Evolutionary conservation across 106 monocot genomes (phyloP), one percentile per base, ranked within the genome.

Genomic region (Platanthera zijinensis): DNA sequence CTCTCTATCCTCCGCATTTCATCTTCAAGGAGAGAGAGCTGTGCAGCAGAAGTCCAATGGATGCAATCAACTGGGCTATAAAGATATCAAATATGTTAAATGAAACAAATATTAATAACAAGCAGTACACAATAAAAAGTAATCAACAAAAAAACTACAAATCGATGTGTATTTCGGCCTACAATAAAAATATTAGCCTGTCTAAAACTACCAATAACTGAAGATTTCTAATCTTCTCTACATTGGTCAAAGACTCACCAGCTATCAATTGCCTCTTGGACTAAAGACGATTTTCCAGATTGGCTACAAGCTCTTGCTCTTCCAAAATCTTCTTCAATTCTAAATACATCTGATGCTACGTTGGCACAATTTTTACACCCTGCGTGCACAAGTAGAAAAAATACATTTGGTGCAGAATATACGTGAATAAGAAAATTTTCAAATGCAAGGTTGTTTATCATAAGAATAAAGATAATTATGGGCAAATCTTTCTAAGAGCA

Each of bases 301-400:
- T 97, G 97, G 57, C 82, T 78, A 77, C 69, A 85, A 57, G 87
- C 97, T 85, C 97, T 89, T 71, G 97, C 97, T 85, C 97, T 75
- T 63, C 94, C 97, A 83, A 88, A 97, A 69, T 94, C 94, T 79
- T 97, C 97, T 81, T 97, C 97, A 28, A 97, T 94, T 51, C 48
- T 15, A 66, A 97, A 97, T 30, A 94, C 86, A 76, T 85, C 83
- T 78, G 89, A 83, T 52, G 85, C 86, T 10, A 94, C 63, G 79
- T 92, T 92, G 17, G 97, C 97, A 82, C 97, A 97, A 84, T 97
- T 97, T 81, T 97, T 97, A 75, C 97, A 97, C 39, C 97, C 96
- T 97, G 84, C 13, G 57, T 48, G 10, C 19, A 63, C 25, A 84
- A 73, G 19, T 39, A 52, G 68, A 25, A 57, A 74, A 50, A 54